Evolutionary conservation across 208 protist species (phyloP).

Genomic region (Wallacemonas sp.): DNA sequence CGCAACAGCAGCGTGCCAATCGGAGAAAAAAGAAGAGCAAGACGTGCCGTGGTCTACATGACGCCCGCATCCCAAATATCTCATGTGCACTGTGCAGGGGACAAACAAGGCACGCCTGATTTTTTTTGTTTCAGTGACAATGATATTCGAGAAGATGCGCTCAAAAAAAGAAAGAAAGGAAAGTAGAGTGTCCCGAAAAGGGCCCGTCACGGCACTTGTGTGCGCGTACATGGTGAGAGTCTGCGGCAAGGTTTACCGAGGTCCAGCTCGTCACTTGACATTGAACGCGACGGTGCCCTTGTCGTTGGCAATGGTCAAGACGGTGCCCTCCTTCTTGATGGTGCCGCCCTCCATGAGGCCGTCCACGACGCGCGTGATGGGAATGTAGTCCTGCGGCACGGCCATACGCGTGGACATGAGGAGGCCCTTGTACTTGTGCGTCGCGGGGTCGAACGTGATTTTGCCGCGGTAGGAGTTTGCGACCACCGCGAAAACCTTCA

Average conservation of each 20-base stretch:
- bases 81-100: too few relatives aligned
- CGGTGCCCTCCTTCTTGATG: conserved; percentile 12
- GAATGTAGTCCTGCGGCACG: conserved; percentile 5
- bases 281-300: conserved; percentile 11
- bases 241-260: neutral
- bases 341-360: conserved; percentile 8
- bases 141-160: too few relatives aligned
- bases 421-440: conserved; percentile 10
- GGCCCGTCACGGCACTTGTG: too few relatives aligned
- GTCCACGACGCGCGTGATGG: conserved; percentile 8
- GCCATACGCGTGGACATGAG: conserved; percentile 16
- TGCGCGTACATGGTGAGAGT: too few relatives aligned
- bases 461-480: conserved; percentile 10
- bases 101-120: too few relatives aligned
- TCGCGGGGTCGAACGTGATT: conserved; percentile 5
- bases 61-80: too few relatives aligned
- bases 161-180: too few relatives aligned
- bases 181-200: too few relatives aligned
- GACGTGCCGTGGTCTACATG: too few relatives aligned
- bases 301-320: conserved; percentile 1
- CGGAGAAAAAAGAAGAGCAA: too few relatives aligned
- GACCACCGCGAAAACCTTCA: conserved; percentile 7
- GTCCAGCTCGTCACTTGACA: neutral
- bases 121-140: too few relatives aligned
- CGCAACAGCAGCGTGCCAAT: too few relatives aligned